phyloP scores from a whole-genome alignment of 164 flowering plant species.

The Sedum album region DNA sequence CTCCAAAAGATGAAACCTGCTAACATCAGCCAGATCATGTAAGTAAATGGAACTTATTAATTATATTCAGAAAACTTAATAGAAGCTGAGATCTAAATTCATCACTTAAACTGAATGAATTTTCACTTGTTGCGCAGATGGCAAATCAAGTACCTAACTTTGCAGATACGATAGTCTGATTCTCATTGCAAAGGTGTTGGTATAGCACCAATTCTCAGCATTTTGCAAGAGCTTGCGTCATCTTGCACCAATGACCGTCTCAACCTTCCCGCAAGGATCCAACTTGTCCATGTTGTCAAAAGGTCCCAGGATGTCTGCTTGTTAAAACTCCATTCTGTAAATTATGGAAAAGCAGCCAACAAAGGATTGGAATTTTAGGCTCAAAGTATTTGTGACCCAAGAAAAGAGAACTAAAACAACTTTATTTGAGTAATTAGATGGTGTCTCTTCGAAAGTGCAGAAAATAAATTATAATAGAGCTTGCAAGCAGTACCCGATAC shows the following conservation, averaged over 20 bases:
- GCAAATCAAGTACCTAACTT: slow-evolving; percentile 39
- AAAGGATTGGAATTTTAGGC: slow-evolving; percentile 25
- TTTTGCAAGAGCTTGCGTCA: slow-evolving; percentile 49
- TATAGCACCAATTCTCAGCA: slow-evolving; percentile 77
- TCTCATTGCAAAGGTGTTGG: slow-evolving; percentile 75
- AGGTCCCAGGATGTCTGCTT: slow-evolving; percentile 46
- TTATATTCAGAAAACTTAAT: neutral
- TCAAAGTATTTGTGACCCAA: slow-evolving; percentile 63
- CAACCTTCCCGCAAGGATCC: slow-evolving; percentile 29
- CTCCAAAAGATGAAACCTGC: slow-evolving; percentile 49
- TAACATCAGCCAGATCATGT: slow-evolving; percentile 45
- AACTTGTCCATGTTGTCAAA: slow-evolving; percentile 49
- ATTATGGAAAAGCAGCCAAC: slow-evolving; percentile 28
- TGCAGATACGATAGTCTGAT: slow-evolving; percentile 69
- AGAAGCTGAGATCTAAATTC: neutral
- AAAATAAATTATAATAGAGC: slow-evolving; percentile 28
- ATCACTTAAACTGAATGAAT: neutral
- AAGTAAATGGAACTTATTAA: slow-evolving; percentile 19
- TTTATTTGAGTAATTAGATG: slow-evolving; percentile 30
- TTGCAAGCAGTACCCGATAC: slow-evolving; percentile 21
- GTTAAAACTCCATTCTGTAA: slow-evolving; percentile 37
- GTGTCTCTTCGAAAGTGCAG: slow-evolving; percentile 20
- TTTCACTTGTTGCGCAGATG: slow-evolving; percentile 42
- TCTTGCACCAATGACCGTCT: slow-evolving; percentile 13
- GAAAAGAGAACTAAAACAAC: slow-evolving; percentile 34